phyloP scores from a whole-genome alignment of 257 asterid species.

The Solanum arcanum region DNA sequence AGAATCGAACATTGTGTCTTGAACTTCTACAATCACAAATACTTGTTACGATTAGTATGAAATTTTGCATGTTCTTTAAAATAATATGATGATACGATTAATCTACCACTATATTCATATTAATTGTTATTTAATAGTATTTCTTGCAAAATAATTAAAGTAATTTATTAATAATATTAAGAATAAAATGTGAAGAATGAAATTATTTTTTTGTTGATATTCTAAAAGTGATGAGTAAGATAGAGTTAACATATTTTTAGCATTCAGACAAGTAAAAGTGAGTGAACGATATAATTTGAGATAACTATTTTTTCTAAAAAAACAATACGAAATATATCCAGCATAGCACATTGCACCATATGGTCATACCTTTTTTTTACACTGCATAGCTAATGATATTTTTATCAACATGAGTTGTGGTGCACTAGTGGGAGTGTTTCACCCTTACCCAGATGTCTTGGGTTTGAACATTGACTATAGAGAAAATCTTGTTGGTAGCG shows the following conservation, averaged over 20 bases:
- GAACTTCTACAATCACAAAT: background rate
- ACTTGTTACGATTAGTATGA: no score
- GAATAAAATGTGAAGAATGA: background rate
- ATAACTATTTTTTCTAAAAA: background rate
- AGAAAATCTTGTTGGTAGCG: no score
- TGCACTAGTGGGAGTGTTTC: no score
- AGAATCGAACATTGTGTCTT: background rate
- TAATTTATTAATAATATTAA: no score
- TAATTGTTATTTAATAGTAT: no score
- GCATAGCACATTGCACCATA: background rate
- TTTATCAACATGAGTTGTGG: no score
- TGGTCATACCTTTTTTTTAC: background rate
- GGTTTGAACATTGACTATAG: no score
- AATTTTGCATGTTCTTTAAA: no score
- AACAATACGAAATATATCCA: background rate
- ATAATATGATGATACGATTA: no score
- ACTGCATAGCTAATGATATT: background rate
- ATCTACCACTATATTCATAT: background rate
- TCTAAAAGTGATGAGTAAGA: background rate
- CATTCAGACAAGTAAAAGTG: background rate
- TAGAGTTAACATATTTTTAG: background rate
- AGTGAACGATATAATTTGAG: background rate
- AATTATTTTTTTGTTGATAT: no score
- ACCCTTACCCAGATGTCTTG: rapidly evolving
- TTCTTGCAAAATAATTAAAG: background rate